Evolutionary conservation across 768 basidiomycete genomes (phyloP).

Genomic region (Suillus occidentalis): DNA sequence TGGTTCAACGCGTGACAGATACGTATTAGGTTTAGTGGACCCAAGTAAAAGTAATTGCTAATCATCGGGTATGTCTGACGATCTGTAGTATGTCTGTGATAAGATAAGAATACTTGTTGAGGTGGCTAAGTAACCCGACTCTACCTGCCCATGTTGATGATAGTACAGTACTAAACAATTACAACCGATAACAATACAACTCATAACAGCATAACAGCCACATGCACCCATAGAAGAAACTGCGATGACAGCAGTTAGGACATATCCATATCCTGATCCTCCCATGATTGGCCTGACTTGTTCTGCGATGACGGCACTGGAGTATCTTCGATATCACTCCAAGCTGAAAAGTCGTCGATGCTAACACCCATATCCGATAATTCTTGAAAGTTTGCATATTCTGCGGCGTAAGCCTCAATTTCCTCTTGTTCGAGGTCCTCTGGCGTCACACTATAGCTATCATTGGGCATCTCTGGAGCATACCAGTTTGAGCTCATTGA

Average conservation of each 20-base stretch:
- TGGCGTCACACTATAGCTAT: constrained; percentile 27
- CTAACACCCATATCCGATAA: constrained; percentile 44
- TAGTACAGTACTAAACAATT: not conserved
- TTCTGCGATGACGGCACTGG: not conserved
- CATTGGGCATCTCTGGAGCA: not conserved
- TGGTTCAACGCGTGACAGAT: not conserved
- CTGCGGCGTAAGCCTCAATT: constrained; percentile 58
- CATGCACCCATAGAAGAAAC: not conserved
- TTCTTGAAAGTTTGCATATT: constrained; percentile 43
- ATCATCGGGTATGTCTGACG: not conserved
- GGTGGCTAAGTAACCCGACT: not conserved
- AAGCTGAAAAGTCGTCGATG: constrained; percentile 15
- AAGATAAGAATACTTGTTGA: not conserved
- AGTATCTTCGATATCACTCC: constrained; percentile 24
- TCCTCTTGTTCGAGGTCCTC: constrained; percentile 58
- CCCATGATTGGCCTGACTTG: not conserved
- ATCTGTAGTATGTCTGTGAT: not conserved
- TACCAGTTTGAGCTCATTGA: not conserved
- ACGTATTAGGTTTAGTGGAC: not conserved
- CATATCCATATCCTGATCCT: constrained; percentile 26
- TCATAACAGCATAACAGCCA: not conserved
- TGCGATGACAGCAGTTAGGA: constrained; percentile 11
- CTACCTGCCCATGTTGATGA: not conserved
- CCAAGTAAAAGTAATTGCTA: not conserved
- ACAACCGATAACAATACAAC: not conserved